These are phyloP conservation scores for Botryotinia globosa DNA, from an alignment of 2,329 filamentous ascomycete species.

Conservation along the genomic window DNA sequence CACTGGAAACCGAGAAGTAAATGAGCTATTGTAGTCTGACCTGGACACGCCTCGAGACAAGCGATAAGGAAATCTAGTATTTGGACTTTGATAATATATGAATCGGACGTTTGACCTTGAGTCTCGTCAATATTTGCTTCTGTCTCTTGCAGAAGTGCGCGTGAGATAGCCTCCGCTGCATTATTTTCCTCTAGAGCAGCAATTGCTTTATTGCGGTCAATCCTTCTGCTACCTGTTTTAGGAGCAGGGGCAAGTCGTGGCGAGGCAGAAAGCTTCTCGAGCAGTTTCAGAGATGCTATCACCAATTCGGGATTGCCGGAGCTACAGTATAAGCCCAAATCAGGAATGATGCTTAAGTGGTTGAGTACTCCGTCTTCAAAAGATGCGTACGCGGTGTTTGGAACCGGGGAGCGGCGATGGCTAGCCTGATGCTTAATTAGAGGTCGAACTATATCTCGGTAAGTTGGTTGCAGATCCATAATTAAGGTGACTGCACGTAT, in stretches of 20 bases:
- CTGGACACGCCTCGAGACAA: constrained; percentile 71
- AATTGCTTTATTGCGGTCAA: constrained; percentile 76
- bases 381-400: constrained; percentile 75
- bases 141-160: constrained; percentile 68
- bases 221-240: constrained; percentile 28
- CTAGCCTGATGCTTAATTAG: constrained; percentile 66
- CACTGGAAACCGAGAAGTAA: constrained; percentile 85
- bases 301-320: constrained; percentile 79
- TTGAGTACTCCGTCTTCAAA: constrained; percentile 90
- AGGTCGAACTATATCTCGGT: constrained; percentile 82
- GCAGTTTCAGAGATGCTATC: constrained; percentile 72
- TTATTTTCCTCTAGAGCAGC: constrained; percentile 71
- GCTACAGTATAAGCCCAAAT: constrained; percentile 83
- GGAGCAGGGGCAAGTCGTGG: constrained; percentile 49
- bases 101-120: constrained; percentile 63
- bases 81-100: constrained; percentile 78
- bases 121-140: constrained; percentile 69
- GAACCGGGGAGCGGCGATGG: constrained; percentile 58
- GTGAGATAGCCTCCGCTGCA: constrained; percentile 75
- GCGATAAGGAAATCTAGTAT: constrained; percentile 83
- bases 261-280: constrained; percentile 85
- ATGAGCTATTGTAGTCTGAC: constrained; percentile 84
- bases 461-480: constrained; percentile 85
- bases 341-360: constrained; percentile 73
- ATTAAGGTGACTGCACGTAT: constrained; percentile 81